Conservation (phyloP, 2,329 filamentous ascomycete genomes). For the Nemania sp. region DNA sequence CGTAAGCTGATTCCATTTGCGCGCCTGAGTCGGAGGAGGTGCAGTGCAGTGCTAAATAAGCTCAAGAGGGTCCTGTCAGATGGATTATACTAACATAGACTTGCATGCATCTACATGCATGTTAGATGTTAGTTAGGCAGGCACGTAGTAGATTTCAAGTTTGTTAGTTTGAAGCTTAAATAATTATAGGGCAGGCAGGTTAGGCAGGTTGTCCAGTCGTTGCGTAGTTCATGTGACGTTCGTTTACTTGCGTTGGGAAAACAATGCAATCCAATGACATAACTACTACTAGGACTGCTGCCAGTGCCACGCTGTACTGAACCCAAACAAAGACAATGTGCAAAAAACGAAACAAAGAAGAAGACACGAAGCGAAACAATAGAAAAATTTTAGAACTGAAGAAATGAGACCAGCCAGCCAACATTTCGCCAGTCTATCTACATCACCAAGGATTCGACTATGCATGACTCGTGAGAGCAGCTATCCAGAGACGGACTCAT, state of each 20-base stretch:
- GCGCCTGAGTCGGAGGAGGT: too few species aligned
- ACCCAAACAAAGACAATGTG: constrained; percentile 8
- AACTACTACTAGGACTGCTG: too few species aligned
- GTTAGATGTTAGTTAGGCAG: constrained; percentile 1
- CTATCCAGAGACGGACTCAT: neutral
- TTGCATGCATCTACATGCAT: too few species aligned
- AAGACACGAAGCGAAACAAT: too few species aligned
- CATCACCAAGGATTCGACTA: too few species aligned
- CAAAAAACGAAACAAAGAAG: neutral
- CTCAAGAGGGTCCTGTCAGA: too few species aligned
- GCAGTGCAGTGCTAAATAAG: too few species aligned
- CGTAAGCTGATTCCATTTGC: neutral
- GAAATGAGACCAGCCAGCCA: too few species aligned
- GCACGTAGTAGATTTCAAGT: constrained; percentile 4
- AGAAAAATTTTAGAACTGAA: too few species aligned
- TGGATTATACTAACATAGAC: too few species aligned
- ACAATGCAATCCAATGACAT: neutral
- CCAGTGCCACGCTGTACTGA: constrained; percentile 1
- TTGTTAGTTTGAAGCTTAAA: constrained; percentile 12
- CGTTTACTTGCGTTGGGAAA: neutral
- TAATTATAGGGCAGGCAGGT: too few species aligned
- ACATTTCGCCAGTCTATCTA: too few species aligned
- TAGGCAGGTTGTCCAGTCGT: neutral
- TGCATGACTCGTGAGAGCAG: constrained; percentile 12
- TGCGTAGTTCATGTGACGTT: neutral